A percentile compares a stretch with the other conserved stretches of the same genome.
Evolutionary conservation across 1,284 basidiomycete species (phyloP).

Genomic region (Hemileia vastatrix): DNA sequence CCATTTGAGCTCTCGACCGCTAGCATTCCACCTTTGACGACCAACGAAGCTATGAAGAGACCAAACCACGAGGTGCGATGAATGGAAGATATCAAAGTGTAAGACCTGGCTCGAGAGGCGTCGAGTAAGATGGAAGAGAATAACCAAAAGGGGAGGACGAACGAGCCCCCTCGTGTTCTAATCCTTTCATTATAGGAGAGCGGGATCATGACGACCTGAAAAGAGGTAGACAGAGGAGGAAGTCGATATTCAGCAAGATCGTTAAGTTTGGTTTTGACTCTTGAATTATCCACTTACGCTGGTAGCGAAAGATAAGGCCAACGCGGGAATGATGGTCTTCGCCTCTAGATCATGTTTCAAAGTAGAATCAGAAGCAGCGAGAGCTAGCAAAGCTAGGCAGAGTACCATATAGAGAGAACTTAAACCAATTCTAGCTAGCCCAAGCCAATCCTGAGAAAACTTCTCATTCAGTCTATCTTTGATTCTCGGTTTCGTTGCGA

Average conservation of each 20-base stretch:
- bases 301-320: slow-evolving; percentile 24
- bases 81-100: slow-evolving; percentile 24
- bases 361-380: slow-evolving; percentile 9
- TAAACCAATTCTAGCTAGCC: neutral
- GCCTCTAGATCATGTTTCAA: neutral
- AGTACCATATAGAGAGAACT: slow-evolving; percentile 24
- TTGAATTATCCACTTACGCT: slow-evolving; percentile 5
- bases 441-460: neutral
- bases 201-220: no score
- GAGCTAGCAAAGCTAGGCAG: slow-evolving; percentile 18
- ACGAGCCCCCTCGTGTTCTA: slow-evolving; percentile 24
- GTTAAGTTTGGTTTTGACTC: neutral
- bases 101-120: slow-evolving; percentile 30
- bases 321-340: slow-evolving; percentile 12
- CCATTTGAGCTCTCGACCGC: slow-evolving; percentile 29
- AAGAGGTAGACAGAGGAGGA: no score
- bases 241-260: no score
- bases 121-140: slow-evolving; percentile 27
- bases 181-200: no score
- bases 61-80: slow-evolving; percentile 26
- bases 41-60: slow-evolving; percentile 25
- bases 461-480: neutral
- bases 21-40: slow-evolving; percentile 29
- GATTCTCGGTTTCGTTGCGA: neutral
- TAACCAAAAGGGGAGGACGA: slow-evolving; percentile 31